A percentile compares a stretch with the other conserved stretches of the same genome.
phyloP scores from a whole-genome alignment of 2,329 filamentous ascomycete species.

The Xylariaceae sp. region DNA sequence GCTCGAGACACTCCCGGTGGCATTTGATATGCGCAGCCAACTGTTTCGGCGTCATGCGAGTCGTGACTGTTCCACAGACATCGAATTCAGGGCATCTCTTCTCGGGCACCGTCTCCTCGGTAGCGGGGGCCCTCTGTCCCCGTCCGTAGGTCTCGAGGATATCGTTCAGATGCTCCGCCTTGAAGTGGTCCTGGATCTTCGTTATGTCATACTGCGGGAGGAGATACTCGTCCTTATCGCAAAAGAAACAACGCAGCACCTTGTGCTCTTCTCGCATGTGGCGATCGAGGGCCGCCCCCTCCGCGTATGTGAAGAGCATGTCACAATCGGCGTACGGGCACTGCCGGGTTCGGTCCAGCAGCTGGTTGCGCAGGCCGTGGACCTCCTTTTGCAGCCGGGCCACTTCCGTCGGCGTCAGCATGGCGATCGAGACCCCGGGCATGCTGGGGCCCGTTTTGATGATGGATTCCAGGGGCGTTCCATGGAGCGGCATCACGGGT shows the following conservation, averaged over 20 bases:
- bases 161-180: slow-evolving; percentile 19
- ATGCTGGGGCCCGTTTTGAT: slow-evolving; percentile 33
- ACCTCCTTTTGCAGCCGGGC: slow-evolving; percentile 34
- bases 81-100: slow-evolving; percentile 2
- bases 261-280: slow-evolving; percentile 36
- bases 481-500: slow-evolving; percentile 35
- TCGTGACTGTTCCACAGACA: slow-evolving; percentile 2
- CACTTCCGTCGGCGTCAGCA: slow-evolving; percentile 40
- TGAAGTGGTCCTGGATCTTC: slow-evolving; percentile 23
- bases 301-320: slow-evolving; percentile 30
- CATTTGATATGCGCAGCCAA: background rate
- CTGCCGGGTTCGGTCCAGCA: slow-evolving; percentile 32
- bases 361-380: slow-evolving; percentile 32
- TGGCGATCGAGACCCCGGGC: slow-evolving; percentile 35
- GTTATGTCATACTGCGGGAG: slow-evolving; percentile 29
- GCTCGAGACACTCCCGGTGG: background rate
- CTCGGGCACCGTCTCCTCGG: background rate
- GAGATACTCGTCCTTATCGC: slow-evolving; percentile 27
- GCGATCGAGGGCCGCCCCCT: slow-evolving; percentile 29
- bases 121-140: background rate
- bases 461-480: slow-evolving; percentile 34
- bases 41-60: slow-evolving; percentile 6
- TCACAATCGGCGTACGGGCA: slow-evolving; percentile 39
- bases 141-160: slow-evolving; percentile 14
- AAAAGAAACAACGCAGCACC: slow-evolving; percentile 28